phyloP scores from a whole-genome alignment of 1,284 basidiomycete species.

The Lentinula novae-zelandiae region DNA sequence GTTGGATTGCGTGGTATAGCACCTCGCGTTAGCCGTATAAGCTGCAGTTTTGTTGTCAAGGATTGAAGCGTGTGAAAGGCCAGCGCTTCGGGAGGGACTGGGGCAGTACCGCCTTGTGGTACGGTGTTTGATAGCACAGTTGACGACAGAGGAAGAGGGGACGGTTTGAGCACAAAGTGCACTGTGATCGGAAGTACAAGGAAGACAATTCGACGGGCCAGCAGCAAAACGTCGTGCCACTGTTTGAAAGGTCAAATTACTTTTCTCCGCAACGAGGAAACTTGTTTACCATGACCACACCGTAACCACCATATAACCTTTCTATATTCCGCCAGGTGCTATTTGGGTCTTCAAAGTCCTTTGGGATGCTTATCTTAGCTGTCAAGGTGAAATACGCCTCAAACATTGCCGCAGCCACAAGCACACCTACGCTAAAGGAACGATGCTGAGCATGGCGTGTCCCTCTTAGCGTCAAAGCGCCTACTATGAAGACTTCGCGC shows the following conservation, averaged over 20 bases:
- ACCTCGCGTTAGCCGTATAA: slow-evolving; percentile 51
- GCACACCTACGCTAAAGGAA: slow-evolving; percentile 40
- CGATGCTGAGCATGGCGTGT: slow-evolving; percentile 42
- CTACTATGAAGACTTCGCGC: slow-evolving; percentile 49
- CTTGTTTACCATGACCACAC: slow-evolving; percentile 52
- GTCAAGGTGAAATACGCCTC: slow-evolving; percentile 49
- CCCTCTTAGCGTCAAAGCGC: slow-evolving; percentile 34
- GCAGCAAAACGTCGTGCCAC: slow-evolving; percentile 64
- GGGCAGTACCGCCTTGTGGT: slow-evolving; percentile 12
- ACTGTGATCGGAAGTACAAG: slow-evolving; percentile 51
- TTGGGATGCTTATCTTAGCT: slow-evolving; percentile 40
- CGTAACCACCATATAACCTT: slow-evolving; percentile 8
- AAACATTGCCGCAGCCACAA: slow-evolving; percentile 29
- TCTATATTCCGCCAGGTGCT: not conserved
- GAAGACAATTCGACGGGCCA: slow-evolving; percentile 54
- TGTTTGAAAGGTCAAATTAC: slow-evolving; percentile 23
- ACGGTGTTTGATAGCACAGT: slow-evolving; percentile 21
- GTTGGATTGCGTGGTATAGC: slow-evolving; percentile 51
- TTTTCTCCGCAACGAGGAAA: not conserved
- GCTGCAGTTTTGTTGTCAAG: slow-evolving; percentile 40
- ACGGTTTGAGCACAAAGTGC: slow-evolving; percentile 37
- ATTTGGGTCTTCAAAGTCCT: slow-evolving; percentile 26
- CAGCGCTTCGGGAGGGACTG: slow-evolving; percentile 24
- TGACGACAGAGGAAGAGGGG: slow-evolving; percentile 37
- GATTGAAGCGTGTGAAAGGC: slow-evolving; percentile 30